These are phyloP conservation scores for Carex littledalei DNA, from an alignment of 176 grass and related monocot genomes.

Conservation along the genomic window DNA sequence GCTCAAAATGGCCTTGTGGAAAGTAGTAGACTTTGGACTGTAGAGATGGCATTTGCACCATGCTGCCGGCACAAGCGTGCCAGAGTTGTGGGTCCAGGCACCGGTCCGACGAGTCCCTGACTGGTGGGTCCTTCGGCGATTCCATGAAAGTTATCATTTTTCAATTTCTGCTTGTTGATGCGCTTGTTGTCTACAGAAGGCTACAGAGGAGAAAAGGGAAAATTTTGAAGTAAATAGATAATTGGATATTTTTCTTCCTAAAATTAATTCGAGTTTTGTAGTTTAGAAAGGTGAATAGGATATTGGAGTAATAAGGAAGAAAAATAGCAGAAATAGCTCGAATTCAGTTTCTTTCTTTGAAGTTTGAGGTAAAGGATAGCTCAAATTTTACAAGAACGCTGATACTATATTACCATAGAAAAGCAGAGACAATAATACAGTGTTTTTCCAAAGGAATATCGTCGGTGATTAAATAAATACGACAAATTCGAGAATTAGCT, in stretches of 20 bases:
- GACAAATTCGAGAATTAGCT: background rate
- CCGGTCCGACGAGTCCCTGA: conserved; percentile 50
- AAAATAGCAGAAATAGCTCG: background rate
- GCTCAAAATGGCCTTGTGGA: conserved; percentile 89
- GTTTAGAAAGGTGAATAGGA: background rate
- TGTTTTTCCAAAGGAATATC: background rate
- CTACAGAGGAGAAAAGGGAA: background rate
- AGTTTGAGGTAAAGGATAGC: background rate
- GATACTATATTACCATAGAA: background rate
- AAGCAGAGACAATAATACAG: background rate
- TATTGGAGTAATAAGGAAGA: background rate
- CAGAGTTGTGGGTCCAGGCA: conserved; percentile 82
- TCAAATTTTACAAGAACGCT: background rate
- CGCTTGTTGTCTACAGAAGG: background rate
- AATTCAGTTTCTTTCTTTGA: background rate
- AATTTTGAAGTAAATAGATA: background rate
- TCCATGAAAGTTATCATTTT: conserved; percentile 30
- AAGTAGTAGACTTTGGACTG: conserved; percentile 85
- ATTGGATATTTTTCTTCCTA: background rate
- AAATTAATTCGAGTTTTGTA: background rate
- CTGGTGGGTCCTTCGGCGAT: conserved; percentile 17
- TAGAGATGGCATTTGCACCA: conserved; percentile 72
- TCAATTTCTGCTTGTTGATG: conserved; percentile 10
- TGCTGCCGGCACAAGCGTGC: conserved; percentile 84
- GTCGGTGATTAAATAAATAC: background rate